Base-by-base conservation (phyloP, 164 flowering plant species). In the Berberis vulgaris region DNA sequence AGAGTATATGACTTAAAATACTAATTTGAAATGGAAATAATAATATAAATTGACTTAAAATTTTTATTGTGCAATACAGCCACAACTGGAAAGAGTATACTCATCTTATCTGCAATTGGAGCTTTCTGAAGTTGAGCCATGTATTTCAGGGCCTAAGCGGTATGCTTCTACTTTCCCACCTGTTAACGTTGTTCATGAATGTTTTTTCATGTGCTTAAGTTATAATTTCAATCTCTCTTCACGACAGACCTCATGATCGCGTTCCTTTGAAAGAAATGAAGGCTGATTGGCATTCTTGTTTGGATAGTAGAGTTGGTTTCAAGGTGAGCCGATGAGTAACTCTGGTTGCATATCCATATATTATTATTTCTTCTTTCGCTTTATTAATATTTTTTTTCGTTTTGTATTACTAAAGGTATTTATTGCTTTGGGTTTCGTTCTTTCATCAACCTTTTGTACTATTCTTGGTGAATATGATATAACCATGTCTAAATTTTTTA, bases 121-220 rank as follows among this genome's bases (percentile, higher is more conserved):
- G 62, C 88, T 89, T 59, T 78, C 45, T 38, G 87, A 83, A 50
- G 96, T 89, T 58, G 92, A 77, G 67, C 96, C 96, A 5, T 86
- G 90, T 55, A 39, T 89, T n/a, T 89, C 96, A 43, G 92, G 93
- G 7, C 96, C 92, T 62, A 89, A 89, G 73, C 71, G 91, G 96
- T 87, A 79, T 57, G 59, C 6, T 52, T 7, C 2, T 3, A 0
- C 1, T 1, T 59, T 43, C n/a, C 8, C 11, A 41, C 44, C 12
- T 60, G 40, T 26, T 4, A 43, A 43, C 60, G 49, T 52, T 7
- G 39, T 59, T 46, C 39, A 43, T 12, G 45, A 2, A 43, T 49
- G 6, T 4, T 10, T 7, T 8, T 3, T 58, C 42, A 2, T 58
- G 7, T 8, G 1, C 10, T 43, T 12, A 38, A 26, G 8, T 59